Percentiles rank a stretch among this genome's conserved stretches.
Evolutionary conservation across 805 yeast species (phyloP).

Genomic region (Pichia ethanolica): DNA sequence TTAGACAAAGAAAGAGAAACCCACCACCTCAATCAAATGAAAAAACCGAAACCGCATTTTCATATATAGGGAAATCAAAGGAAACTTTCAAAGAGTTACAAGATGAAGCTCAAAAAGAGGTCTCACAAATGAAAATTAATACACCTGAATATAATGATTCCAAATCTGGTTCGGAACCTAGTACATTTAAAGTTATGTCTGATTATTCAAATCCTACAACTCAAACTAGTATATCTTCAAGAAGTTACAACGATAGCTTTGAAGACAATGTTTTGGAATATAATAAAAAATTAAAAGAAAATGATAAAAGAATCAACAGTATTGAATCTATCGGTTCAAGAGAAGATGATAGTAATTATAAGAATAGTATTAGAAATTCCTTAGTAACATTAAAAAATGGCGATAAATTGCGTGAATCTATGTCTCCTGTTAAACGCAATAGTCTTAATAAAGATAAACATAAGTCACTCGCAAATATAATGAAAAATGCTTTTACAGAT

Average conservation of each 20-base stretch:
- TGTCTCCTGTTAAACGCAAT: conserved; percentile 11
- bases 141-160: neutral
- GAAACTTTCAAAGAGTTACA: conserved; percentile 26
- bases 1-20: conserved; percentile 11
- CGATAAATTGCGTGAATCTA: conserved; percentile 31
- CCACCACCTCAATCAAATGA: conserved; percentile 26
- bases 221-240: conserved; percentile 21
- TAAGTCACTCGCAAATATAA: conserved; percentile 2
- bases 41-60: conserved; percentile 20
- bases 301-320: conserved; percentile 22
- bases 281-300: neutral
- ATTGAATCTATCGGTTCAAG: neutral
- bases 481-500: neutral
- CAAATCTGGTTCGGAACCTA: conserved; percentile 19
- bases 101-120: conserved; percentile 22
- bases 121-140: conserved; percentile 9
- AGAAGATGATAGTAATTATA: neutral
- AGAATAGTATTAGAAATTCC: conserved; percentile 46
- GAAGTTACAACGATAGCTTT: conserved; percentile 1
- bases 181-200: conserved; percentile 24
- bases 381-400: conserved; percentile 37
- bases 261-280: neutral
- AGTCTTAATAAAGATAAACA: neutral
- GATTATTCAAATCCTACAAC: conserved; percentile 27
- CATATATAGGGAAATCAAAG: conserved; percentile 21